phyloP scores from a whole-genome alignment of 805 yeast species.

The Yarrowia divulgata region DNA sequence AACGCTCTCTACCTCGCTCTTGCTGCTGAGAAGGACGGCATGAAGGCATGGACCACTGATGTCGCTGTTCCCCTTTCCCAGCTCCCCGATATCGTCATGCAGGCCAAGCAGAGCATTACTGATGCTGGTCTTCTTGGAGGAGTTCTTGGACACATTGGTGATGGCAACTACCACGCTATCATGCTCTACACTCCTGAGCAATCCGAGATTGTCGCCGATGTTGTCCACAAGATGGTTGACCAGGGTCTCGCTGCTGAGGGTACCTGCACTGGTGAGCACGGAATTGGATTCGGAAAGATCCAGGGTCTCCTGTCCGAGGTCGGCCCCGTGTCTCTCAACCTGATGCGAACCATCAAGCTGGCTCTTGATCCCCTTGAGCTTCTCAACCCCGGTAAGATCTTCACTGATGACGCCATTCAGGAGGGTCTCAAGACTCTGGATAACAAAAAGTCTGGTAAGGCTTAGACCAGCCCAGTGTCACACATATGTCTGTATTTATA shows the following conservation, averaged over 20 bases:
- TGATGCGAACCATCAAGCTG: slow-evolving; percentile 76
- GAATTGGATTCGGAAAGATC: slow-evolving; percentile 78
- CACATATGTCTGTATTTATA: slow-evolving; percentile 5
- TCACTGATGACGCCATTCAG: slow-evolving; percentile 48
- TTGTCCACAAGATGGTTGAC: slow-evolving; percentile 68
- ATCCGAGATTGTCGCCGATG: slow-evolving; percentile 54
- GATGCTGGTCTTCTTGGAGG: slow-evolving; percentile 61
- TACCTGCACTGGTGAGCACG: slow-evolving; percentile 88
- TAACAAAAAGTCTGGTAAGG: slow-evolving; percentile 22
- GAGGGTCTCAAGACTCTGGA: slow-evolving; percentile 22
- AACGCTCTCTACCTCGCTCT: slow-evolving; percentile 70
- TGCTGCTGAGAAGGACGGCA: slow-evolving; percentile 54
- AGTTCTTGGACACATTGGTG: slow-evolving; percentile 82
- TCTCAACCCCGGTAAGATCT: slow-evolving; percentile 80
- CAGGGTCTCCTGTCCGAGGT: slow-evolving; percentile 66
- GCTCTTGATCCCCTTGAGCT: slow-evolving; percentile 77
- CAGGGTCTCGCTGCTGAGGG: slow-evolving; percentile 76
- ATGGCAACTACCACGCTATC: slow-evolving; percentile 79
- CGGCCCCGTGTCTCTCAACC: slow-evolving; percentile 69
- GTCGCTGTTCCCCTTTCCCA: slow-evolving; percentile 81
- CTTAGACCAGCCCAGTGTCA: slow-evolving; percentile 12
- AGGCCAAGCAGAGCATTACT: slow-evolving; percentile 66
- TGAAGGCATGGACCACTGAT: slow-evolving; percentile 74
- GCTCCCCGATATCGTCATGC: slow-evolving; percentile 67
- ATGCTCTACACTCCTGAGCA: slow-evolving; percentile 54